Conservation (phyloP, 805 yeast species). For the Yamadazyma paraphyllophila region DNA sequence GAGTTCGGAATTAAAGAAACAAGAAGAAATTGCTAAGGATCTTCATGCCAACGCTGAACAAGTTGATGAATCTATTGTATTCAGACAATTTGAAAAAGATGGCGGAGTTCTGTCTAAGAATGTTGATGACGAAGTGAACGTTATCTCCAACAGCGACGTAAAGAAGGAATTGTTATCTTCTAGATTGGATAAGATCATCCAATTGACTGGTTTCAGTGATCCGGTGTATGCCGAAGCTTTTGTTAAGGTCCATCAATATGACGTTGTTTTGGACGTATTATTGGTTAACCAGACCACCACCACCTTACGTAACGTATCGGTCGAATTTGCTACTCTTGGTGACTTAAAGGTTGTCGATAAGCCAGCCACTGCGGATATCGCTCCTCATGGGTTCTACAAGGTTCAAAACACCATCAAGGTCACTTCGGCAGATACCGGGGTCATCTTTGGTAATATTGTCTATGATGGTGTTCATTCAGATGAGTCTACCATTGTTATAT, state of each 20-base stretch:
- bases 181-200: conserved; percentile 82
- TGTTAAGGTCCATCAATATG: conserved; percentile 94
- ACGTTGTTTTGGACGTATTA: conserved; percentile 89
- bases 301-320: conserved; percentile 86
- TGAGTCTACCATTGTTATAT: conserved; percentile 83
- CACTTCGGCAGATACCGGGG: conserved; percentile 97
- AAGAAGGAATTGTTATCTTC: conserved; percentile 65
- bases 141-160: conserved; percentile 48
- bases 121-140: conserved; percentile 53
- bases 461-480: conserved; percentile 95
- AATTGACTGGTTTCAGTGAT: conserved; percentile 96
- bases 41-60: conserved; percentile 65
- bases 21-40: conserved; percentile 54
- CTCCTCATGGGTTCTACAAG: conserved; percentile 96
- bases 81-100: conserved; percentile 70
- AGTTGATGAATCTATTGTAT: conserved; percentile 73
- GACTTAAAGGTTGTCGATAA: conserved; percentile 92
- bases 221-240: conserved; percentile 98
- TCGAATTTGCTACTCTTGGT: conserved; percentile 94
- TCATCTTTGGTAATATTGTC: conserved; percentile 93
- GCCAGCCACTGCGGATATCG: conserved; percentile 85
- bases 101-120: conserved; percentile 20
- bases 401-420: conserved; percentile 88
- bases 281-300: conserved; percentile 91
- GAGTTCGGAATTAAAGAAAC: conserved; percentile 56